These are phyloP conservation scores for Nicotiana sylvestris DNA, from an alignment of 257 asterid genomes.

Conservation along the genomic window DNA sequence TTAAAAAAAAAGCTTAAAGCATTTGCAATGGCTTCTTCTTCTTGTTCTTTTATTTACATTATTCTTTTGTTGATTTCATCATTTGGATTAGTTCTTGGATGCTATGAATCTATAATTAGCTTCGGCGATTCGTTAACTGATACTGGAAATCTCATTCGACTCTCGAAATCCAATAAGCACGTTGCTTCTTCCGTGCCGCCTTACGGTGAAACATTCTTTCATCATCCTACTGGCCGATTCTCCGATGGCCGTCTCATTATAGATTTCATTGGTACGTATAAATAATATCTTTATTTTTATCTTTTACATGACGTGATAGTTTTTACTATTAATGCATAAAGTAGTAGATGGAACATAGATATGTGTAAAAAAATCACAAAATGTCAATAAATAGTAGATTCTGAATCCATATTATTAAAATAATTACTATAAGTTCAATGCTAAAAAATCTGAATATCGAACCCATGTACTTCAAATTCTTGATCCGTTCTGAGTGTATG, in stretches of 20 bases:
- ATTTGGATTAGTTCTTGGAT: background rate
- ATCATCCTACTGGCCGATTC: conserved; percentile 29
- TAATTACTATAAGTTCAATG: background rate
- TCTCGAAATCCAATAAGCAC: background rate
- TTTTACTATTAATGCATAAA: no score
- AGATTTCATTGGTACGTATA: background rate
- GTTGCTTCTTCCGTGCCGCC: conserved; percentile 6
- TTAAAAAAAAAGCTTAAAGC: background rate
- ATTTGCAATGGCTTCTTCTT: background rate
- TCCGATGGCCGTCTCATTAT: conserved; percentile 29
- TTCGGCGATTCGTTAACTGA: conserved; percentile 35
- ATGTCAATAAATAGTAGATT: background rate
- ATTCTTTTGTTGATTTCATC: background rate
- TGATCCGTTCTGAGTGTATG: background rate
- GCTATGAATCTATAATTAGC: conserved; percentile 25
- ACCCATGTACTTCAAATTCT: background rate
- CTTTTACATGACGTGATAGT: background rate
- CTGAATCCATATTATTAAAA: background rate
- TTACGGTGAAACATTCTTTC: conserved; percentile 24
- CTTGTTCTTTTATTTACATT: background rate
- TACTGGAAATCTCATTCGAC: conserved; percentile 29
- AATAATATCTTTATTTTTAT: background rate
- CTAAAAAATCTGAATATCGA: background rate
- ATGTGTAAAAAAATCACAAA: background rate
- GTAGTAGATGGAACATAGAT: background rate